Base-by-base conservation (phyloP, 129 eudicot species). In the Escallonia rubra region DNA sequence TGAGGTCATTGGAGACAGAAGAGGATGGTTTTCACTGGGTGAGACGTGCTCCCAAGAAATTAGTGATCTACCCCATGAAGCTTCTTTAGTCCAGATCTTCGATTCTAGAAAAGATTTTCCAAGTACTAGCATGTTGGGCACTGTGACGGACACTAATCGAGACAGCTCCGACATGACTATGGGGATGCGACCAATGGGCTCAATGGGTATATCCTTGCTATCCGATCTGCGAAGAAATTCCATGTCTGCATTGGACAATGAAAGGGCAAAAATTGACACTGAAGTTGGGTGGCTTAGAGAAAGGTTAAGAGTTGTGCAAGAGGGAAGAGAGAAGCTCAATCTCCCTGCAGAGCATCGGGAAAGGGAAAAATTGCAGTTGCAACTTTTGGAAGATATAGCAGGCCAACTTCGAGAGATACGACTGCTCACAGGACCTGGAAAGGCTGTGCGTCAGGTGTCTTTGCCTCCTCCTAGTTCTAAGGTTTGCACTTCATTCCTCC, bases 331-430 rank as follows among this genome's bases (percentile, higher is more conserved):
- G 63, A 93, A 86, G 76, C 92, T 93, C 13, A 85, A 80, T 52
- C n/a, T 80, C 67, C 67, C 85, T 40, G 64, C 72, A 61, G 95
- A 89, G 50, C 76, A 57, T 61, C 79, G 80, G 42, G 96, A 93
- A 73, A 82, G 78, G 61, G 95, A 83, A 82, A 81, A 81, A 47
- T 13, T 77, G 51, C 96, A 92, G 82, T 66, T 92, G 75, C 84
- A 84, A 59, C 89, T 92, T 65, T 83, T 92, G 82, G 98, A 92
- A 75, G 87, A 86, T 80, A 83, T 88, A 23, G 86, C 83, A 6
- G 43, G 70, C 52, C 98, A 88, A 82, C 81, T 92, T 70, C 91
- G 80, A 73, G 98, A 86, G 81, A 89, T 92, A 42, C 79, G 84
- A n/a, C 78, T 79, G 68, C 42, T 81, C 15, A 83, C 85, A 4